Conservation (phyloP, 2,329 filamentous ascomycete genomes). For the Chrysoporthe austroafricana region DNA sequence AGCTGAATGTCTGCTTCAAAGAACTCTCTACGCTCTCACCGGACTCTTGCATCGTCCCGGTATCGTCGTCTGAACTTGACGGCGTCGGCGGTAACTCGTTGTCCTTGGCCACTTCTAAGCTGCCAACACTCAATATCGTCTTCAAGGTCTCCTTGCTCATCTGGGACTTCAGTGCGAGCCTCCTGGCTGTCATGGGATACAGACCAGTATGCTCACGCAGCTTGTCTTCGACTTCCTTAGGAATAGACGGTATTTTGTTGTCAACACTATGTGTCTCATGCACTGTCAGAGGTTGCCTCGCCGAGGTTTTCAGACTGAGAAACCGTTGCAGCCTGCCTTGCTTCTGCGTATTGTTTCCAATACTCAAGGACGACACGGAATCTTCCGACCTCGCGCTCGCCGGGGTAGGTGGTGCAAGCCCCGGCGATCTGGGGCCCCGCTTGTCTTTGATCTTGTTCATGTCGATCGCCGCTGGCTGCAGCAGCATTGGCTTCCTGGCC, state of each 20-base stretch:
- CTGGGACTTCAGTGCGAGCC: conserved; percentile 43
- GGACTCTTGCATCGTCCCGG: conserved; percentile 10
- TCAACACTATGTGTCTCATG: conserved; percentile 41
- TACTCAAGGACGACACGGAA: conserved; percentile 40
- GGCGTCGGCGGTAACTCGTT: conserved; percentile 31
- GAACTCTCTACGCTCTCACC: conserved; percentile 27
- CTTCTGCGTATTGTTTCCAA: conserved; percentile 41
- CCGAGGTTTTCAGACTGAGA: conserved; percentile 41
- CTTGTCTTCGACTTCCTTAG: conserved; percentile 41
- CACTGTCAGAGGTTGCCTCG: conserved; percentile 36
- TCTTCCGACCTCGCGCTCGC: conserved; percentile 35
- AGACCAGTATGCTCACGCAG: conserved; percentile 40
- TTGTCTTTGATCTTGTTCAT: conserved; percentile 26
- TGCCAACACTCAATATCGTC: conserved; percentile 56
- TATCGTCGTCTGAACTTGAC: conserved; percentile 18
- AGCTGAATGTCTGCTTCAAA: conserved; percentile 35
- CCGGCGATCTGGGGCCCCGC: conserved; percentile 31
- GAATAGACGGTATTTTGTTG: conserved; percentile 41
- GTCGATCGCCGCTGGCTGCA: conserved; percentile 32
- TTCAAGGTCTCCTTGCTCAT: conserved; percentile 53
- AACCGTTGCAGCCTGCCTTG: conserved; percentile 46
- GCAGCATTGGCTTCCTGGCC: conserved; percentile 29
- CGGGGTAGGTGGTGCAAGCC: conserved; percentile 36
- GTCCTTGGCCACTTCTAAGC: conserved; percentile 41
- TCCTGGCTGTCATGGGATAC: conserved; percentile 43